These are phyloP conservation scores for Corymbia maculata DNA, from an alignment of 345 rosid genomes.

Conservation along the genomic window DNA sequence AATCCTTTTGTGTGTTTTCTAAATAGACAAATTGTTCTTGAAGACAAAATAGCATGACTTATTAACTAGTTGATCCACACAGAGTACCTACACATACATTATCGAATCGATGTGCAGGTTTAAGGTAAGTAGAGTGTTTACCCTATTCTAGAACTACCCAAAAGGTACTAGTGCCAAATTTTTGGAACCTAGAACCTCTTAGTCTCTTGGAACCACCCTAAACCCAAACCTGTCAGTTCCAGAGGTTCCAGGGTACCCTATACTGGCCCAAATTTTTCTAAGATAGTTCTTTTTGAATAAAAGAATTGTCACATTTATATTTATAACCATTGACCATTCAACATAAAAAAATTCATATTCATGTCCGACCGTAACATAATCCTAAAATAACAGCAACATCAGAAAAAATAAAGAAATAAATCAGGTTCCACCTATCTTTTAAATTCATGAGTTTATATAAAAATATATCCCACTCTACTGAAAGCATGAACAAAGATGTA, in stretches of 20 bases:
- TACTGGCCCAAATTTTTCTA: not conserved
- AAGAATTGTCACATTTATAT: not conserved
- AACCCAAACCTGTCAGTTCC: not conserved
- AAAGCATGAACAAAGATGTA: not conserved
- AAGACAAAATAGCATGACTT: not conserved
- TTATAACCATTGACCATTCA: not conserved
- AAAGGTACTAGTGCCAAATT: not conserved
- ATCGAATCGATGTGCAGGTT: not conserved
- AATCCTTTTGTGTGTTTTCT: not conserved
- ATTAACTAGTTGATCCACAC: not conserved
- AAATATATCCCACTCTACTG: not conserved
- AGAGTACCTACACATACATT: not conserved
- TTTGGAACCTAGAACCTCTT: not conserved
- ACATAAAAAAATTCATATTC: not conserved
- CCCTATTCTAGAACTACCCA: not conserved
- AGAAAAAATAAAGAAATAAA: not conserved
- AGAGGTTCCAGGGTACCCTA: not conserved
- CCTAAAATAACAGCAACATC: not conserved
- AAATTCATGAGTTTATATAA: not conserved
- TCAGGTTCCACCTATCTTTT: not conserved
- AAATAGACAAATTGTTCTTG: not conserved
- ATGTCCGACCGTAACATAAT: not conserved
- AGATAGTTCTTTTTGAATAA: not conserved
- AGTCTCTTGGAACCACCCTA: not conserved
- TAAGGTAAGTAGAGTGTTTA: not conserved